Conservation (phyloP, 177 flowering plant genomes). For the Tripterygium wilfordii region DNA sequence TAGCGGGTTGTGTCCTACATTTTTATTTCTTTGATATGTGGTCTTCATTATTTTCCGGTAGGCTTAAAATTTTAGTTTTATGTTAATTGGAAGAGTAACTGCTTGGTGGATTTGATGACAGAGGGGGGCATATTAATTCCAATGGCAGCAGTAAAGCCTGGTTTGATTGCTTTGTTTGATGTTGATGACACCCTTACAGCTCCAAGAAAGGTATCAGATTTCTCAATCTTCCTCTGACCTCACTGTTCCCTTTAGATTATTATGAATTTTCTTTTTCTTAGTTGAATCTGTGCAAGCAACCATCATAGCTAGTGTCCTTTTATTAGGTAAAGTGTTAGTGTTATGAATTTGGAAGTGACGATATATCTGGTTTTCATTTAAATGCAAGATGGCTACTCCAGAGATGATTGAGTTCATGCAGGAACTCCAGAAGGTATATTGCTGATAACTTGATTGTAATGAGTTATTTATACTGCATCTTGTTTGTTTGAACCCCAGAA, state of each 20-base stretch:
- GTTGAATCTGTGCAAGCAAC: too few relatives aligned
- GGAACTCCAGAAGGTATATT: constrained; percentile 68
- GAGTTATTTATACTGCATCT: not conserved
- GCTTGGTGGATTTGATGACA: not conserved
- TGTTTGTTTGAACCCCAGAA: not conserved
- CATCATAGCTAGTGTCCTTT: not conserved
- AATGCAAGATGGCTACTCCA: constrained; percentile 53
- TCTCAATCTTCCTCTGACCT: too few relatives aligned
- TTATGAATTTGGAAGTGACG: too few relatives aligned
- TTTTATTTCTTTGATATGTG: not conserved
- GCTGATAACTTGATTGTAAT: not conserved
- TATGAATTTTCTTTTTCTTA: not conserved
- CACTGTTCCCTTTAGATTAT: too few relatives aligned
- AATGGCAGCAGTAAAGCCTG: constrained; percentile 69
- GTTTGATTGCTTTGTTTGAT: constrained; percentile 87
- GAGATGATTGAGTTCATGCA: constrained; percentile 74
- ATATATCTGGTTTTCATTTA: too few relatives aligned
- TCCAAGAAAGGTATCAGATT: constrained; percentile 70
- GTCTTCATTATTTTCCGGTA: too few relatives aligned
- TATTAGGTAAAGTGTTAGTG: not conserved
- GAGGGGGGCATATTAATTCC: not conserved
- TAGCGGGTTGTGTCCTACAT: too few relatives aligned
- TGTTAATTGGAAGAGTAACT: not conserved
- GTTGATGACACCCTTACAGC: constrained; percentile 98
- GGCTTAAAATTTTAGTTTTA: too few relatives aligned